Base-by-base conservation (phyloP, 2,329 filamentous ascomycete genomes). In the Epichloe uncinata region DNA sequence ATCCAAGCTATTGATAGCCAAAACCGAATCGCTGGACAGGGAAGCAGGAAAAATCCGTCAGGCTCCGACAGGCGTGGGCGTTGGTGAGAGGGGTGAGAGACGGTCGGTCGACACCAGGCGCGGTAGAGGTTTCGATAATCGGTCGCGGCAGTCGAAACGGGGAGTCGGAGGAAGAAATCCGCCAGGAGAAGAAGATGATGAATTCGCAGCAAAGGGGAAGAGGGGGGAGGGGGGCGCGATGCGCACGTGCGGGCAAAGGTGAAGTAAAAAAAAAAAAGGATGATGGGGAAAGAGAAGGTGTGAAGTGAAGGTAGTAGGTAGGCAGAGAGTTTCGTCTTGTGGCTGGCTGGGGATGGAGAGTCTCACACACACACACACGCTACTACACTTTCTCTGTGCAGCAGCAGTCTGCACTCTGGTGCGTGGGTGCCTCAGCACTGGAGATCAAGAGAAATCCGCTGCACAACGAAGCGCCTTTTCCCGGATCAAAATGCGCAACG, bases 1-100 rank as follows among this genome's bases (percentile, higher is more conserved):
- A 35, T 22, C 37, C 38, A 63, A 58, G 62, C 61, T 57, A 54
- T 55, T 56, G 60, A 53, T 57, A 59, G 59, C 58, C 62, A 62
- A 30, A 22, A 22, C 35, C 22, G 26, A 30, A 61, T 59, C 5
- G 30, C 15, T 22, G 20, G 34, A 15, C 12, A 26, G 9, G 8
- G 26, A 34, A 46, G 12, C 37, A 36, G 38, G n/a, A 4, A 45
- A 33, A 60, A 61, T 30, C 58, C 57, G 58, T 56, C 57, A 59
- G 57, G 57, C 60, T 61, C 56, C 60, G 57, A 61, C 11, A 58
- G 60, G 60, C 56, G 61, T 63, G 44, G 45, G 44, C 45, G 51
- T 45, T 33, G 58, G 58, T 60, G 57, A 60, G 54, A 57, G 58
- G 57, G 52, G 52, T 49, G 42, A 47, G 42, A 44, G 43, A 43